phyloP scores from a whole-genome alignment of 208 protist species.

The Trypanosoma platydactyli region DNA sequence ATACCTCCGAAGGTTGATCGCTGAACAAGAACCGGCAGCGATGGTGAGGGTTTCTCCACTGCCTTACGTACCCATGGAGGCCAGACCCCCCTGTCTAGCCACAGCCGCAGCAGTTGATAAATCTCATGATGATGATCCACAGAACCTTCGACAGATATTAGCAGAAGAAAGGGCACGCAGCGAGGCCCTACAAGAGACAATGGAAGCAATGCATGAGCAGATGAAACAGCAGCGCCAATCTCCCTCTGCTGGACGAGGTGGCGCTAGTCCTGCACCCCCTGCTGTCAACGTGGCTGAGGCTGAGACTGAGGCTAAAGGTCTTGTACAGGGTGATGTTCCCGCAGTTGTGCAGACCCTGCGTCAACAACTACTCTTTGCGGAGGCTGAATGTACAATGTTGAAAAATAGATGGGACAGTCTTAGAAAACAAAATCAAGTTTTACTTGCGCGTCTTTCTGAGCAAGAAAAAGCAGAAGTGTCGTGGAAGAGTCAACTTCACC shows the following conservation, averaged over 20 bases:
- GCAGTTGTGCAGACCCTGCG: background rate
- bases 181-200: constrained; percentile 23
- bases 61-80: background rate
- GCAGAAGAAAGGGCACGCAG: constrained; percentile 19
- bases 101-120: background rate
- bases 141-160: constrained; percentile 4
- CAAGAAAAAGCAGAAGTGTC: constrained; percentile 4
- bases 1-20: constrained; percentile 17
- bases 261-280: constrained; percentile 1
- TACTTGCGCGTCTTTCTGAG: constrained; percentile 16
- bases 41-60: background rate
- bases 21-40: background rate
- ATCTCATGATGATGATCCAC: constrained; percentile 1
- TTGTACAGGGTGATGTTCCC: background rate
- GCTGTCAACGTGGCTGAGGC: no score
- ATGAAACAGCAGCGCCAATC: constrained; percentile 12
- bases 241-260: background rate
- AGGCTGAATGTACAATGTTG: constrained; percentile 19
- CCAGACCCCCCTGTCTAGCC: background rate
- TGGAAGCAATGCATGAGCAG: constrained; percentile 27
- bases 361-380: constrained; percentile 9
- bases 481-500: constrained; percentile 4
- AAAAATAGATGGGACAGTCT: constrained; percentile 18
- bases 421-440: constrained; percentile 17
- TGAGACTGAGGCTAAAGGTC: background rate